phyloP scores from a whole-genome alignment of 2,329 filamentous ascomycete genomes.

The Tolypocladium capitatum region DNA sequence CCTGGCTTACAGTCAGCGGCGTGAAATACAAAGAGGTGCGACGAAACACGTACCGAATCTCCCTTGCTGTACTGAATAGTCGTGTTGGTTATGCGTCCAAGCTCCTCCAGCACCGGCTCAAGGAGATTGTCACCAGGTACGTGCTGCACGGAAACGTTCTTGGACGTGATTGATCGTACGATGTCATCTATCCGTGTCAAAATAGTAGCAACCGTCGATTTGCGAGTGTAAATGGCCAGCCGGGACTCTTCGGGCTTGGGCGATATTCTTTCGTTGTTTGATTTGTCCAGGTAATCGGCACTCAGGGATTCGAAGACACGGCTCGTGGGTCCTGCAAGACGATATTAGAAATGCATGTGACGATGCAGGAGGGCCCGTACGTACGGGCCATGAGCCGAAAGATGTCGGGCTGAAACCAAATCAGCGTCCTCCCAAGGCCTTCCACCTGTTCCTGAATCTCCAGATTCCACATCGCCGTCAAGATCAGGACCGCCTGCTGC shows the following conservation, averaged over 20 bases:
- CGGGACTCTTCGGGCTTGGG: slow-evolving; percentile 8
- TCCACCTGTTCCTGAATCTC: slow-evolving; percentile 30
- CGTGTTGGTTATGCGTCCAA: slow-evolving; percentile 21
- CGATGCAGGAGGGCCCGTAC: slow-evolving; percentile 7
- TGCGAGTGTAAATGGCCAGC: slow-evolving; percentile 17
- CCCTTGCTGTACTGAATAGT: slow-evolving; percentile 9
- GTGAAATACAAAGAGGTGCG: no score
- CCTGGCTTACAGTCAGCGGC: slow-evolving; percentile 6
- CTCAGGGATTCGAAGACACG: slow-evolving; percentile 14
- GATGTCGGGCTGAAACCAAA: slow-evolving; percentile 25
- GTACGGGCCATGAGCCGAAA: slow-evolving; percentile 33
- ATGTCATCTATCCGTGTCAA: slow-evolving; percentile 22
- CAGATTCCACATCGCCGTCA: slow-evolving; percentile 38
- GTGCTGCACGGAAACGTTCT: slow-evolving; percentile 12
- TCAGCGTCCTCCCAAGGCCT: slow-evolving; percentile 24
- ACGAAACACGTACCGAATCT: slow-evolving; percentile 8
- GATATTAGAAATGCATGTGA: neutral
- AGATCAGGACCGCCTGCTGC: slow-evolving; percentile 25
- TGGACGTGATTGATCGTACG: slow-evolving; percentile 12
- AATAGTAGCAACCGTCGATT: slow-evolving; percentile 15
- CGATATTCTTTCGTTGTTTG: slow-evolving; percentile 17
- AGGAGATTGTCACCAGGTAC: slow-evolving; percentile 8
- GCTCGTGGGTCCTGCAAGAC: slow-evolving; percentile 5
- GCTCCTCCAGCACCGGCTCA: slow-evolving; percentile 12
- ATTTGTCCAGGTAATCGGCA: slow-evolving; percentile 17